Conservation (phyloP, 805 yeast genomes). For the Suhomyces faveliae region DNA sequence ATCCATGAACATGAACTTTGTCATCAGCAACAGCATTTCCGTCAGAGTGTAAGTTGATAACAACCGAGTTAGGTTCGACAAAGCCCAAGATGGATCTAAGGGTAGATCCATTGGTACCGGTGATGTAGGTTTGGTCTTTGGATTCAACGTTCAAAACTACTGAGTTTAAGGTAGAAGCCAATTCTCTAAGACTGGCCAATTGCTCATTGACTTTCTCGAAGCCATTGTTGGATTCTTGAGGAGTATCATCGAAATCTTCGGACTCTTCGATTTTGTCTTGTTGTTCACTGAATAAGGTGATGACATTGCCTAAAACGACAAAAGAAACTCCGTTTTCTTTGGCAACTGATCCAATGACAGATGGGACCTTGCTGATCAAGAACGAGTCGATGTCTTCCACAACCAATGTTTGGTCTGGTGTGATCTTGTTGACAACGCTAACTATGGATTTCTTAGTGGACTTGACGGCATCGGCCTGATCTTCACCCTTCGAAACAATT, state of each 20-base stretch:
- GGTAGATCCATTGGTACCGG: slow-evolving; percentile 63
- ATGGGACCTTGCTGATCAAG: slow-evolving; percentile 47
- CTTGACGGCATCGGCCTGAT: slow-evolving; percentile 51
- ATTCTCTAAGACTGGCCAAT: slow-evolving; percentile 56
- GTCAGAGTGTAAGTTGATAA: slow-evolving; percentile 47
- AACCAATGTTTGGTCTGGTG: slow-evolving; percentile 62
- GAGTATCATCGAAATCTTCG: slow-evolving; percentile 61
- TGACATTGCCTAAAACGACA: slow-evolving; percentile 53
- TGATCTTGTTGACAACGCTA: slow-evolving; percentile 63
- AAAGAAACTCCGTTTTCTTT: slow-evolving; percentile 50
- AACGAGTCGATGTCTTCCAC: slow-evolving; percentile 68
- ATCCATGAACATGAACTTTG: slow-evolving; percentile 68
- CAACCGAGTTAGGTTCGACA: slow-evolving; percentile 39
- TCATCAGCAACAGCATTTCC: slow-evolving; percentile 40
- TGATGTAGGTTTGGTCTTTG: slow-evolving; percentile 56
- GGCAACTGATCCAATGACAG: slow-evolving; percentile 41
- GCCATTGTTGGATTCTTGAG: slow-evolving; percentile 49
- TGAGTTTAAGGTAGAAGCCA: slow-evolving; percentile 52
- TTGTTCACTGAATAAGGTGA: slow-evolving; percentile 58
- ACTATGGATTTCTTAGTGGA: slow-evolving; percentile 71
- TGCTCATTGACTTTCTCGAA: slow-evolving; percentile 54
- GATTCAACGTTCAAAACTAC: slow-evolving; percentile 51
- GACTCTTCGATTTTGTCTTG: slow-evolving; percentile 40
- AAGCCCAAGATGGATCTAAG: slow-evolving; percentile 43
- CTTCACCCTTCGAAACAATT: slow-evolving; percentile 48